Evolutionary conservation across 2,329 filamentous ascomycete genomes (phyloP).

Genomic region (Stagonosporopsis cucurbitacearum): DNA sequence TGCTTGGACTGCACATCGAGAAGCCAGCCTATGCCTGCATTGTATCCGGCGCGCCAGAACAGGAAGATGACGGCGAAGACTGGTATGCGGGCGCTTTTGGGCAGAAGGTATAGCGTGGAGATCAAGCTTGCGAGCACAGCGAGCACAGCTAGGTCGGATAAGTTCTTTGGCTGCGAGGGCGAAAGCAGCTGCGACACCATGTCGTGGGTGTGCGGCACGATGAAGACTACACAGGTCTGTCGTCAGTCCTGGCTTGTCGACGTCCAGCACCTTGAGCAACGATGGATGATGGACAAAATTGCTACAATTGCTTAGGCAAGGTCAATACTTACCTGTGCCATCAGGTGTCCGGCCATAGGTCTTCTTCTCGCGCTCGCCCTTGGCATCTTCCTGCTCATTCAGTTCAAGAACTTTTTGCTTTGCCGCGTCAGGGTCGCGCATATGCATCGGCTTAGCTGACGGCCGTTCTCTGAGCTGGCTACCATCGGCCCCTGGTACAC

Average conservation of each 20-base stretch:
- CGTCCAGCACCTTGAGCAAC: constrained; percentile 5
- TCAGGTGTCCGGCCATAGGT: constrained; percentile 91
- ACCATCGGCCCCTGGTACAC: constrained; percentile 31
- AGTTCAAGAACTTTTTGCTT: constrained; percentile 57
- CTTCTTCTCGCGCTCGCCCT: constrained; percentile 67
- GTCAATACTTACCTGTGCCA: constrained; percentile 75
- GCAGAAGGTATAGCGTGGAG: constrained; percentile 74
- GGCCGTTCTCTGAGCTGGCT: constrained; percentile 41
- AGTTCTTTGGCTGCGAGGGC: constrained; percentile 92
- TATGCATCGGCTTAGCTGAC: constrained; percentile 38
- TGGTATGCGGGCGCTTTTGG: constrained; percentile 71
- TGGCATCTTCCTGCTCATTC: constrained; percentile 56
- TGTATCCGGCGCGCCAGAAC: constrained; percentile 93
- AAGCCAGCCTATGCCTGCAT: constrained; percentile 89
- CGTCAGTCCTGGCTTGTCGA: constrained; percentile 26
- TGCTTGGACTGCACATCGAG: constrained; percentile 90
- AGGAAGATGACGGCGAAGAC: constrained; percentile 84
- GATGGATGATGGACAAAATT: background rate
- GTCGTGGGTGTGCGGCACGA: constrained; percentile 94
- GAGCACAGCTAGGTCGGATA: constrained; percentile 83
- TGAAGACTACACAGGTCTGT: constrained; percentile 71
- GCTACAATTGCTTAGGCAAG: background rate
- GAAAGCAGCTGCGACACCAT: constrained; percentile 98
- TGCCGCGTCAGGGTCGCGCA: constrained; percentile 46
- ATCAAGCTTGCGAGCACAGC: constrained; percentile 78